A percentile compares a stretch with the other conserved stretches of the same genome.
phyloP scores from a whole-genome alignment of 2,329 filamentous ascomycete species.

The Trichoderma guizhouense region DNA sequence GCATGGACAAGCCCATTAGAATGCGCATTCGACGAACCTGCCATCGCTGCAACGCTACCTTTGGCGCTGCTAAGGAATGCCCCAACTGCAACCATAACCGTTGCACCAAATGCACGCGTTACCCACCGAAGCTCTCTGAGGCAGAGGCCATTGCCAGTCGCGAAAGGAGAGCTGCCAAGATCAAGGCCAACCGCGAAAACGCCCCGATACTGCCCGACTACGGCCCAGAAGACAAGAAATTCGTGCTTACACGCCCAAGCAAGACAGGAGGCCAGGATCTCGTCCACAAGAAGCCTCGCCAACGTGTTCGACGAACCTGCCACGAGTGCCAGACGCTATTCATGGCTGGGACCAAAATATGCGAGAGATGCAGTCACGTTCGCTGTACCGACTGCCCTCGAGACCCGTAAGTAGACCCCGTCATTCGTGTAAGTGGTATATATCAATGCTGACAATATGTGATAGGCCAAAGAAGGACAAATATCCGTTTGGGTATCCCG shows the following conservation, averaged over 20 bases:
- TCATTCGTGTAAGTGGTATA: neutral
- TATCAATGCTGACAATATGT: neutral
- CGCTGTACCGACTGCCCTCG: constrained; percentile 79
- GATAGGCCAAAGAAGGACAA: constrained; percentile 63
- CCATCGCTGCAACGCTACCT: constrained; percentile 74
- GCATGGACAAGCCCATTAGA: constrained; percentile 71
- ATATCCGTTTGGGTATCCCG: constrained; percentile 67
- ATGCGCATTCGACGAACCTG: constrained; percentile 77
- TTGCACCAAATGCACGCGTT: constrained; percentile 76
- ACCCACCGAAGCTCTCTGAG: constrained; percentile 64
- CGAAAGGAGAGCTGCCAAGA: constrained; percentile 46
- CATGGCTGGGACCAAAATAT: constrained; percentile 55
- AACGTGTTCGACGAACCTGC: constrained; percentile 72
- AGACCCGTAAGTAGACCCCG: constrained; percentile 61
- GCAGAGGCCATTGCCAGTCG: constrained; percentile 52
- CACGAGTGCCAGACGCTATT: constrained; percentile 70
- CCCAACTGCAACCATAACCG: constrained; percentile 72
- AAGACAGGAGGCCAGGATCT: constrained; percentile 67
- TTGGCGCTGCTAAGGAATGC: constrained; percentile 71
- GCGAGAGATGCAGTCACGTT: constrained; percentile 65
- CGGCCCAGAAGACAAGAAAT: constrained; percentile 43
- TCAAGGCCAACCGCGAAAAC: constrained; percentile 57
- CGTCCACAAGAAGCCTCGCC: constrained; percentile 66
- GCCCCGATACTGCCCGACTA: constrained; percentile 51
- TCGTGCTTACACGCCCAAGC: constrained; percentile 60